Evolutionary conservation across 1,284 basidiomycete genomes (phyloP).

Genomic region (Gastroboletus turbinatus): DNA sequence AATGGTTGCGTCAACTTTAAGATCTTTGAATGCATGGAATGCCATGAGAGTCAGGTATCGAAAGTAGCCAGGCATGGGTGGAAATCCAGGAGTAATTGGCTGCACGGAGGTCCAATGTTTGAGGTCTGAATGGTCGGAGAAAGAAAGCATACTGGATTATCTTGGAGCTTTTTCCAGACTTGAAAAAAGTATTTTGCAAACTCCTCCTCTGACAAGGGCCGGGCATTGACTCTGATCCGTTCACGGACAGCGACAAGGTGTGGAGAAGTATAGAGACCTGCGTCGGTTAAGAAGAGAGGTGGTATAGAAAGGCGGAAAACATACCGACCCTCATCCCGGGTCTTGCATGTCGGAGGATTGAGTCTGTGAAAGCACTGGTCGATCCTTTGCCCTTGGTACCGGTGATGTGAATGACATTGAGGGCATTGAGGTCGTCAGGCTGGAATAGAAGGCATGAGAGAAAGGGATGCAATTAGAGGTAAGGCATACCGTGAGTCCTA

Average conservation of each 20-base stretch:
- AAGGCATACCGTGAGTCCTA: slow-evolving; percentile 76
- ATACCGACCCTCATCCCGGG: slow-evolving; percentile 75
- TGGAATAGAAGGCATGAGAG: slow-evolving; percentile 11
- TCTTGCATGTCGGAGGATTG: slow-evolving; percentile 61
- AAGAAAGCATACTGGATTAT: slow-evolving; percentile 44
- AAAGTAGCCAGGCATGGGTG: slow-evolving; percentile 89
- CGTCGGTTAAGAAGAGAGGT: slow-evolving; percentile 3
- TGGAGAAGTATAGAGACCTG: slow-evolving; percentile 94
- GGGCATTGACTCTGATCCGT: slow-evolving; percentile 91
- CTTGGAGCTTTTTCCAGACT: slow-evolving; percentile 87
- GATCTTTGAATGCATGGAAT: slow-evolving; percentile 84
- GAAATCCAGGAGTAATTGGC: slow-evolving; percentile 58
- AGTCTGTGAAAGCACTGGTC: slow-evolving; percentile 90
- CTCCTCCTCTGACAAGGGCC: slow-evolving; percentile 82
- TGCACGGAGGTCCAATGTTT: slow-evolving; percentile 5
- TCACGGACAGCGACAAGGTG: slow-evolving; percentile 96
- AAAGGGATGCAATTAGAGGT: slow-evolving; percentile 1
- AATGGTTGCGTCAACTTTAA: slow-evolving; percentile 85
- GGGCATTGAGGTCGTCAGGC: slow-evolving; percentile 73
- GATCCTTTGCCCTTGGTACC: slow-evolving; percentile 99
- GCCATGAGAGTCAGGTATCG: slow-evolving; percentile 91
- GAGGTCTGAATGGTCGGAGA: neutral
- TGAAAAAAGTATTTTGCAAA: slow-evolving; percentile 96
- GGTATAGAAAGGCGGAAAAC: slow-evolving; percentile 11
- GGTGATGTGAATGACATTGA: slow-evolving; percentile 96